A percentile compares a stretch with the other conserved stretches of the same genome.
Conservation (phyloP, 805 yeast species). For the Metschnikowia peoriensis region DNA sequence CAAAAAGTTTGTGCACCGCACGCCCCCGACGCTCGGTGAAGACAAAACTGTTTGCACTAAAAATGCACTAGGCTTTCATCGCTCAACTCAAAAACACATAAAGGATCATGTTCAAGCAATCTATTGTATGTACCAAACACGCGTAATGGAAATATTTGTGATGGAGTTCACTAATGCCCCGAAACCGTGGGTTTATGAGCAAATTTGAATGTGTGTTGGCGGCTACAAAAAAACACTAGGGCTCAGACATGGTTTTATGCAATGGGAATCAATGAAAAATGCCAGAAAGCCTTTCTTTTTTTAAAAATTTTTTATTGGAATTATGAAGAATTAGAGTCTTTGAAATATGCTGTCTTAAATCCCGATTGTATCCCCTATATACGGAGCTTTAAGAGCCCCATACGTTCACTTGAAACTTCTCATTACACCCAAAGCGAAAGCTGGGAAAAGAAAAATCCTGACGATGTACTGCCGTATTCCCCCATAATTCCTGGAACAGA, state of each 20-base stretch:
- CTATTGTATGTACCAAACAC: constrained; percentile 34
- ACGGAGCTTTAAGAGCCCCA: too few species aligned
- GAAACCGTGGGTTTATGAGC: background rate
- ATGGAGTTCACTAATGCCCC: background rate
- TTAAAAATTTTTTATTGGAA: too few species aligned
- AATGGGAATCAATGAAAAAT: too few species aligned
- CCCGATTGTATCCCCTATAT: too few species aligned
- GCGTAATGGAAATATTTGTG: background rate
- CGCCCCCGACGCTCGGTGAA: constrained; percentile 22
- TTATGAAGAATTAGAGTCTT: too few species aligned
- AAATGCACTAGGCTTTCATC: background rate
- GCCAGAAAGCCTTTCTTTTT: too few species aligned
- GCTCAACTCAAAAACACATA: constrained; percentile 1
- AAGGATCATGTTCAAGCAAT: constrained; percentile 38
- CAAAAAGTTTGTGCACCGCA: constrained; percentile 12
- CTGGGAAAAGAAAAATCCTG: too few species aligned
- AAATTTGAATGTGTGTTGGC: background rate
- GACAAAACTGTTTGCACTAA: constrained; percentile 5
- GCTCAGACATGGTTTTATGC: background rate
- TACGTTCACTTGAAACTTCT: too few species aligned
- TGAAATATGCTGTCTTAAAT: too few species aligned
- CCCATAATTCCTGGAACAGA: too few species aligned
- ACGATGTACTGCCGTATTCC: too few species aligned
- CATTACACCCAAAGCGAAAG: too few species aligned
- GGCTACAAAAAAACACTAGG: background rate